phyloP scores from a whole-genome alignment of 345 rosid species.

The Murraya paniculata region DNA sequence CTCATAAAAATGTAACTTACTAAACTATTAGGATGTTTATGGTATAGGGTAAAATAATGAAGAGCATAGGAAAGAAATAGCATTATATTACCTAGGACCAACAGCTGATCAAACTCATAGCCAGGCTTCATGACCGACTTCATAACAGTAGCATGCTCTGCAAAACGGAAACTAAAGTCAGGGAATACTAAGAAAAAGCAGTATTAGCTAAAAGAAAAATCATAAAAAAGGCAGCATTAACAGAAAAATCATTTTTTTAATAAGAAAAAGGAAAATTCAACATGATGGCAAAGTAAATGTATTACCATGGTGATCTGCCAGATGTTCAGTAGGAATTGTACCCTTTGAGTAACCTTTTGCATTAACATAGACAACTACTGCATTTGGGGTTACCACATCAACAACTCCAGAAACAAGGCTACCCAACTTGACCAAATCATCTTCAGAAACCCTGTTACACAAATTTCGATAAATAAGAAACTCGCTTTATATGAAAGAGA shows the following conservation, averaged over 20 bases:
- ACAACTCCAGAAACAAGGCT: slow-evolving; percentile 76
- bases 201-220: slow-evolving; percentile 14
- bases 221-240: slow-evolving; percentile 6
- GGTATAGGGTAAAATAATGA: neutral
- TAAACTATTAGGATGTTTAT: neutral
- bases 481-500: neutral
- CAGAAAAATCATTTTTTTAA: neutral
- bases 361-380: slow-evolving; percentile 53
- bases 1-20: neutral
- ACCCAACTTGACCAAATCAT: slow-evolving; percentile 72
- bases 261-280: neutral
- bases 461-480: slow-evolving; percentile 9
- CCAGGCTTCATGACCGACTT: slow-evolving; percentile 78
- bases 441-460: slow-evolving; percentile 65
- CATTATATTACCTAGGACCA: slow-evolving; percentile 68
- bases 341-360: slow-evolving; percentile 67
- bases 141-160: slow-evolving; percentile 66
- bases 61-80: neutral
- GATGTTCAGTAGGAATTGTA: slow-evolving; percentile 67
- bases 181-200: slow-evolving; percentile 12
- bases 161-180: slow-evolving; percentile 34
- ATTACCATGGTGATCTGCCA: slow-evolving; percentile 95
- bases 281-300: slow-evolving; percentile 13
- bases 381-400: slow-evolving; percentile 60
- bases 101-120: slow-evolving; percentile 69